phyloP scores from a whole-genome alignment of 306 rosid species.

The Arachis hypogaea region DNA sequence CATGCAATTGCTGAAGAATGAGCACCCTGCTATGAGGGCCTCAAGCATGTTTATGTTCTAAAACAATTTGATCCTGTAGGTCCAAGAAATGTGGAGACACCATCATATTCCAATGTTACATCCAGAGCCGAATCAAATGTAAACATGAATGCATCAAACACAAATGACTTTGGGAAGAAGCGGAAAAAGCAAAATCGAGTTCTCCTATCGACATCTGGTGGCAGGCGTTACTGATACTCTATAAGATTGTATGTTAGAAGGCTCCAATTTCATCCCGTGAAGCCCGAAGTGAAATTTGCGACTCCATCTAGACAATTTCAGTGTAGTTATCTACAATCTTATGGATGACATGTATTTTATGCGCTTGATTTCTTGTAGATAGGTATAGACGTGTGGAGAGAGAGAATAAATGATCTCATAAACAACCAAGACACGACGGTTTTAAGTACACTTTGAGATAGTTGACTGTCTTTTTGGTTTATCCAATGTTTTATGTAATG shows the following conservation, averaged over 20 bases:
- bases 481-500: not conserved
- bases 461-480: not conserved
- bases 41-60: constrained; percentile 4
- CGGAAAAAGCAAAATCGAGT: constrained; percentile 84
- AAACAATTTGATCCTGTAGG: constrained; percentile 43
- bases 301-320: constrained; percentile 8
- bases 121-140: constrained; percentile 61
- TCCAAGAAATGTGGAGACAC: constrained; percentile 50
- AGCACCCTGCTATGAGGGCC: constrained; percentile 10
- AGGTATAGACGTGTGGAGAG: constrained; percentile 27
- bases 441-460: not conserved
- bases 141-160: constrained; percentile 57
- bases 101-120: constrained; percentile 72
- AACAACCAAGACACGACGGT: constrained; percentile 3
- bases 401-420: constrained; percentile 29
- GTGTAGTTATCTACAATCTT: not conserved
- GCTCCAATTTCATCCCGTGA: not conserved
- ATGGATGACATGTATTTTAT: constrained; percentile 21
- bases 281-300: not conserved
- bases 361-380: constrained; percentile 29
- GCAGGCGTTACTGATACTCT: constrained; percentile 76
- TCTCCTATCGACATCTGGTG: constrained; percentile 85
- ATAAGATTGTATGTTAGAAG: not conserved
- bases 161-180: constrained; percentile 76
- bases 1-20: not conserved